Evolutionary conservation across 106 monocot genomes (phyloP).

Genomic region (Acorus gramineus): DNA sequence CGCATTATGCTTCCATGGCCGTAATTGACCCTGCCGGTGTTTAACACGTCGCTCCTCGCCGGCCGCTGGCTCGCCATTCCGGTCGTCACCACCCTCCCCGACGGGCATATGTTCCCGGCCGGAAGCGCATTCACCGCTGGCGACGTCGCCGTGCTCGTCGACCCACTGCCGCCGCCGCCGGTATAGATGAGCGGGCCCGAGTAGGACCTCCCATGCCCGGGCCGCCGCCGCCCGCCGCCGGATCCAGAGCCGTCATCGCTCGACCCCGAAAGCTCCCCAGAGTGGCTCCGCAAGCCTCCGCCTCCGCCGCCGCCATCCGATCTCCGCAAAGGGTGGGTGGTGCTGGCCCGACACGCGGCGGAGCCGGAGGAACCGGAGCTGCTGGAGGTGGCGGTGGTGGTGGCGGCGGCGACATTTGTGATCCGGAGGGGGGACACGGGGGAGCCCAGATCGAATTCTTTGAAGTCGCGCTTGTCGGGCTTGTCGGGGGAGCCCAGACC

Average conservation of each 20-base stretch:
- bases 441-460: conserved; percentile 9
- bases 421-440: conserved; percentile 18
- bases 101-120: conserved; percentile 66
- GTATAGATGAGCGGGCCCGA: conserved; percentile 21
- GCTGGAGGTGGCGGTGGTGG: conserved; percentile 15
- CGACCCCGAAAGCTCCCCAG: conserved; percentile 21
- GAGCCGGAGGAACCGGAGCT: conserved; percentile 37
- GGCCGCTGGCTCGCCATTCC: conserved; percentile 19
- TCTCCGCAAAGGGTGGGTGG: not conserved
- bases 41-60: conserved; percentile 45
- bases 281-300: conserved; percentile 12
- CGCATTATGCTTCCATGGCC: conserved; percentile 67
- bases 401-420: not conserved
- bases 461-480: conserved; percentile 23
- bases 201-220: conserved; percentile 16
- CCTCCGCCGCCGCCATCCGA: conserved; percentile 1
- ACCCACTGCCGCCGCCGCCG: conserved; percentile 1
- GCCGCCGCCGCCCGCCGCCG: not conserved
- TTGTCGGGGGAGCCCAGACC: not conserved
- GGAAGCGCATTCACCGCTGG: conserved; percentile 36
- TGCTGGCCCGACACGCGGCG: not conserved
- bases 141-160: conserved; percentile 12
- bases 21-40: conserved; percentile 54
- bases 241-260: conserved; percentile 4
- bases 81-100: conserved; percentile 39